Evolutionary conservation across 345 rosid genomes (phyloP), one percentile per base, ranked within the genome.

Genomic region (Carallia brachiata): DNA sequence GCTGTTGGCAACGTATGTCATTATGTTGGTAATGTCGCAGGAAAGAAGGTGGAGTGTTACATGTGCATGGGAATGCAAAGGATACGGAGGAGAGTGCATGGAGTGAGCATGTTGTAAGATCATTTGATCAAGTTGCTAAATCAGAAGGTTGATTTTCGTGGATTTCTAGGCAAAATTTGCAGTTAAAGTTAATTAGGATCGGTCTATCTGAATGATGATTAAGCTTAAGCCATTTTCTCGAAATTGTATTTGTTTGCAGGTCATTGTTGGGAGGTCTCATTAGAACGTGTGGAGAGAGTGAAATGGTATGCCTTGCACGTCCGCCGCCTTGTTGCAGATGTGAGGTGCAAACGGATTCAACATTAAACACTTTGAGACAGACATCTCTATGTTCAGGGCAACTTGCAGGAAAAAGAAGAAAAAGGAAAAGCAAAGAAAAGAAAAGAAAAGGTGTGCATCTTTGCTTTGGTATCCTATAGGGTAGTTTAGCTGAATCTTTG

Each of bases 221-320:
- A 15, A 28, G 53, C 39, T 61, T 18, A 58, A n/a, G 27, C 5
- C 30, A 3, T 44, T 10, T 32, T 34, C 52, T 19, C 36, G 36
- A 63, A 65, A 48, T 27, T 28, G n/a, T 67, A 65, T 68, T 74
- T 71, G 19, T 76, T 63, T 54, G 30, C 80, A 93, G 98, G 97
- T 70, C 84, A 56, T 68, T 27, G 75, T 73, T 91, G 98, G 98
- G 96, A 84, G 68, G 87, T 94, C 10, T 72, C 74, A 6, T 61
- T 87, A 34, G 89, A 87, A 48, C 96, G 83, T 69, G 73, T 94
- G 63, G 95, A 91, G 83, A 89, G 88, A 73, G 98, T 94, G 68
- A 91, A 93, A 83, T 91, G 97, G 98, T 89, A 93, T 10, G 96
- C 93, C 9, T 97, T 97, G 2, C 93, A 89, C 68, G 81, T 94